A percentile compares a stretch with the other conserved stretches of the same genome.
phyloP scores from a whole-genome alignment of 2,329 filamentous ascomycete genomes.

The Pseudogymnoascus sp. region DNA sequence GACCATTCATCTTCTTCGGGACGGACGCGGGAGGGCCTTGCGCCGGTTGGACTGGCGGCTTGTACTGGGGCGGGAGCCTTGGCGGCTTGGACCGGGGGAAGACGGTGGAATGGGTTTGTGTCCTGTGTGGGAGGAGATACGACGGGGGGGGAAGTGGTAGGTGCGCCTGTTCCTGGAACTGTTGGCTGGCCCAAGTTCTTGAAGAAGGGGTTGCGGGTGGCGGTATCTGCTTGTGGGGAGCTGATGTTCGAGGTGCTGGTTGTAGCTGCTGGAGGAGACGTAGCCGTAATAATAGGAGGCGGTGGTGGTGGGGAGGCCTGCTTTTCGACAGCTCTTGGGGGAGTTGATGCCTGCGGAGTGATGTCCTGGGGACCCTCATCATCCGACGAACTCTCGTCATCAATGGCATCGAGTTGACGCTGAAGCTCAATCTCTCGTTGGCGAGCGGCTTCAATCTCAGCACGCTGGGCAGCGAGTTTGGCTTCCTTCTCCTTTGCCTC shows the following conservation, averaged over 20 bases:
- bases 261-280: slow-evolving; percentile 42
- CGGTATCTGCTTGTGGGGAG: slow-evolving; percentile 52
- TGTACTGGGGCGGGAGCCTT: slow-evolving; percentile 36
- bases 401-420: slow-evolving; percentile 69
- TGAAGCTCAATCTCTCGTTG: slow-evolving; percentile 86
- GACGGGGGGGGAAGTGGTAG: slow-evolving; percentile 32
- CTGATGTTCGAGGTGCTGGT: slow-evolving; percentile 33
- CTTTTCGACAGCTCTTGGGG: slow-evolving; percentile 45
- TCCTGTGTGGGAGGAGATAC: slow-evolving; percentile 40
- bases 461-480: slow-evolving; percentile 73
- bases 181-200: slow-evolving; percentile 69
- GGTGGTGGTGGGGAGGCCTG: slow-evolving; percentile 43
- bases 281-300: slow-evolving; percentile 37
- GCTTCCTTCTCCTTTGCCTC: slow-evolving; percentile 84
- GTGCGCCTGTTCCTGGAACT: slow-evolving; percentile 32
- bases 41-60: slow-evolving; percentile 35
- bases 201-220: slow-evolving; percentile 93
- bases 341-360: slow-evolving; percentile 51
- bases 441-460: slow-evolving; percentile 84
- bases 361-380: slow-evolving; percentile 70
- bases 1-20: slow-evolving; percentile 75
- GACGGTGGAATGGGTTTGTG: slow-evolving; percentile 94
- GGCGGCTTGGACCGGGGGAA: slow-evolving; percentile 52
- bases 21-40: slow-evolving; percentile 44
- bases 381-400: slow-evolving; percentile 68